Conservation (phyloP, 1,284 basidiomycete species). For the Pyrrhoderma lamaoense region DNA sequence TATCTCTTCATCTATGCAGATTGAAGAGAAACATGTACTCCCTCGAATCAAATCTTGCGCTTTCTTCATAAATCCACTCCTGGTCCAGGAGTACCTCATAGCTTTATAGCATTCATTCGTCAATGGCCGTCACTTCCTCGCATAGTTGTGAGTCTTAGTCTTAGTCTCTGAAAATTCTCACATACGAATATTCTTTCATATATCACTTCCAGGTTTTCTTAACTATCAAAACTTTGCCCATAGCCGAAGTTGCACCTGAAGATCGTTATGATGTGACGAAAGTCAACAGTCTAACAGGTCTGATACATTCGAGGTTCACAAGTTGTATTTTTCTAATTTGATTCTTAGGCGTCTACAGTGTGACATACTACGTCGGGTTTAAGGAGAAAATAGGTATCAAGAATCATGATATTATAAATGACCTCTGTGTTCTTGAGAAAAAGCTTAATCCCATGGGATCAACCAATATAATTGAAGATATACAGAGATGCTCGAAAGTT, state of each 20-base stretch:
- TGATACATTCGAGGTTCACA: neutral
- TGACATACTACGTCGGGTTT: conserved; percentile 55
- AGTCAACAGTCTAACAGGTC: conserved; percentile 45
- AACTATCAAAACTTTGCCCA: conserved; percentile 45
- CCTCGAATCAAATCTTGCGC: conserved; percentile 45
- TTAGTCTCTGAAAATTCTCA: neutral
- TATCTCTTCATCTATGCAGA: too few relatives aligned
- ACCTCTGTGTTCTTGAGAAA: conserved; percentile 41
- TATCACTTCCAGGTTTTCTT: conserved; percentile 50
- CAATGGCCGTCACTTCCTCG: conserved; percentile 56
- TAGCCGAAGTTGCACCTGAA: conserved; percentile 37
- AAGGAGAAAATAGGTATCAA: conserved; percentile 35
- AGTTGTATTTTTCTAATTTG: neutral
- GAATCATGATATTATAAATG: conserved; percentile 36
- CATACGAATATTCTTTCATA: neutral
- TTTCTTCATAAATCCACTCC: conserved; percentile 49
- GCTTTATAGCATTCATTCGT: conserved; percentile 46
- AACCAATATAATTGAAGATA: conserved; percentile 31
- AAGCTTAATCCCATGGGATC: conserved; percentile 30
- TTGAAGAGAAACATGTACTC: conserved; percentile 28
- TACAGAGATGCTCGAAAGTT: conserved; percentile 35
- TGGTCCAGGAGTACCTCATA: conserved; percentile 50
- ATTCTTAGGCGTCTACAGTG: conserved; percentile 48
- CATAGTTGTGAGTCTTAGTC: conserved; percentile 38
- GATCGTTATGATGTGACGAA: conserved; percentile 49